These are phyloP conservation scores for Artomyces pyxidatus DNA, from an alignment of 768 basidiomycete species.

Conservation along the genomic window DNA sequence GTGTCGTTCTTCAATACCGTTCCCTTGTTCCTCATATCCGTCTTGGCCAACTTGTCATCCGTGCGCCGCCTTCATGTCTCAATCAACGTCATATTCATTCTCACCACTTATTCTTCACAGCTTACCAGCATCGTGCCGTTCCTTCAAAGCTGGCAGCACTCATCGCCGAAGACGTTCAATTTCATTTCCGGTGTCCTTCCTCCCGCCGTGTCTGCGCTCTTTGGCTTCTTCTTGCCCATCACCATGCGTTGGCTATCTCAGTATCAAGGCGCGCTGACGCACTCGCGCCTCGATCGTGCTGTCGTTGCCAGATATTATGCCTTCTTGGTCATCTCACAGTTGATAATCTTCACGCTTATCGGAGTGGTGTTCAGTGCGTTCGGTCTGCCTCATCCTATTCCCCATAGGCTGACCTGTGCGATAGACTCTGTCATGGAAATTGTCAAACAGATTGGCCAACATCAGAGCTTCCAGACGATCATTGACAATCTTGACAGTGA, in stretches of 20 bases:
- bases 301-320: constrained; percentile 90
- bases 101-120: constrained; percentile 26
- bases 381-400: too few species aligned
- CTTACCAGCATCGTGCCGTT: constrained; percentile 65
- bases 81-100: too few species aligned
- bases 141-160: constrained; percentile 59
- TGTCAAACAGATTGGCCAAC: constrained; percentile 39
- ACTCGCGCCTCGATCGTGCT: constrained; percentile 79
- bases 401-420: too few species aligned
- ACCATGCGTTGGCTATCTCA: constrained; percentile 77
- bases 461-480: constrained; percentile 37
- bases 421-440: constrained; percentile 32
- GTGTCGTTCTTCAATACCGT: constrained; percentile 95
- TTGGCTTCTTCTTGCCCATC: constrained; percentile 86
- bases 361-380: constrained; percentile 82
- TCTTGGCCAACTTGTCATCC: constrained; percentile 83
- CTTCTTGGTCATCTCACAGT: constrained; percentile 89
- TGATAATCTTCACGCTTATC: constrained; percentile 90
- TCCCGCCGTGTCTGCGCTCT: constrained; percentile 78
- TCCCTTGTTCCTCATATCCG: constrained; percentile 83
- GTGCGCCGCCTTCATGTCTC: constrained; percentile 32
- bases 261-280: constrained; percentile 64
- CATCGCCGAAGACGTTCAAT: constrained; percentile 64
- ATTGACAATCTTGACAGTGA: constrained; percentile 37
- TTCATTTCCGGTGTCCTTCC: constrained; percentile 90